Percentiles rank a stretch among this genome's conserved stretches.
These are phyloP conservation scores for Crassisporium funariophilum DNA, from an alignment of 768 basidiomycete species.

Conservation along the genomic window DNA sequence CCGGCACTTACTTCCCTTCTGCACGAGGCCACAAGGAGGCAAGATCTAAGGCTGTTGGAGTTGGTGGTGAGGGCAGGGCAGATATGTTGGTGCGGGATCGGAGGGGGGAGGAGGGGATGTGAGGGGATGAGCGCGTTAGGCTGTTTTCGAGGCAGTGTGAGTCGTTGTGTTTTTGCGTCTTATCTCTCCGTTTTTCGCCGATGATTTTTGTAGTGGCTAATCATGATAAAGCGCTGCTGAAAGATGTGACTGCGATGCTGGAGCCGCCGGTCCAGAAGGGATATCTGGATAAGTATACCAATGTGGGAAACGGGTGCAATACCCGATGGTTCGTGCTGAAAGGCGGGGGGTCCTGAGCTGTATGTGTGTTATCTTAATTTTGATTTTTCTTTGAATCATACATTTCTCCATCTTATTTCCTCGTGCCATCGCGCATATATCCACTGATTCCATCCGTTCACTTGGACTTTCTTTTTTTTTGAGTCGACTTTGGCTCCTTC, in stretches of 20 bases:
- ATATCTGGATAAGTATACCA: slow-evolving; percentile 90
- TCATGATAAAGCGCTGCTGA: slow-evolving; percentile 73
- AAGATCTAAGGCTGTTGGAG: slow-evolving; percentile 81
- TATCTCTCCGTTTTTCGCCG: neutral
- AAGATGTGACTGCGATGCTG: slow-evolving; percentile 38
- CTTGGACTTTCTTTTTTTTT: too few species aligned
- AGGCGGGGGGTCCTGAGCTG: slow-evolving; percentile 83
- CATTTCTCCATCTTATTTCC: too few species aligned
- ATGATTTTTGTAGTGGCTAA: slow-evolving; percentile 62
- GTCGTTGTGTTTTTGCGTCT: slow-evolving; percentile 26
- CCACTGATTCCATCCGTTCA: too few species aligned
- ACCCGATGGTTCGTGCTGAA: slow-evolving; percentile 93
- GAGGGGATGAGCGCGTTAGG: slow-evolving; percentile 79
- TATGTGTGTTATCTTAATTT: slow-evolving; percentile 43
- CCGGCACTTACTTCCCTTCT: slow-evolving; percentile 78
- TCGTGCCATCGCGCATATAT: too few species aligned
- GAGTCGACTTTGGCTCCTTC: too few species aligned
- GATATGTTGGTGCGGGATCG: slow-evolving; percentile 87
- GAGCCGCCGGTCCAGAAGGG: slow-evolving; percentile 71
- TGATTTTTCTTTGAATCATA: neutral
- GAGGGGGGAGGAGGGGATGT: slow-evolving; percentile 69
- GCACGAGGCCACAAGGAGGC: slow-evolving; percentile 84
- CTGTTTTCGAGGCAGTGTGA: slow-evolving; percentile 84
- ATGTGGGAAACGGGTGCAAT: slow-evolving; percentile 87
- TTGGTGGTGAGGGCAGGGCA: slow-evolving; percentile 80